phyloP scores from a whole-genome alignment of 2,329 filamentous ascomycete genomes.

The Penicillium sp. region DNA sequence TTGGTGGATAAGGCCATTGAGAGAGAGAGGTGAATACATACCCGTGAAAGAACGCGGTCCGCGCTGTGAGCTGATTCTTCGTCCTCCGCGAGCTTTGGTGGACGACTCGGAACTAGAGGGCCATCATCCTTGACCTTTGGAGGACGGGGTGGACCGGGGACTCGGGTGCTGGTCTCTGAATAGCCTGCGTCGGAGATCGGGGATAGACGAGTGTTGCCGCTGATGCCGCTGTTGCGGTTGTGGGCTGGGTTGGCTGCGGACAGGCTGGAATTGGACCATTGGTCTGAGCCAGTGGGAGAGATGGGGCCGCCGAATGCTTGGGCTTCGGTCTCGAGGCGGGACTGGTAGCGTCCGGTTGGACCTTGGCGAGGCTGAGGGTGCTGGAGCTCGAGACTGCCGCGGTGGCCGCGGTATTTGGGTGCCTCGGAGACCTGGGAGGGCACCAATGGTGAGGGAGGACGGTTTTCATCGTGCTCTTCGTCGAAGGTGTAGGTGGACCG shows the following conservation, averaged over 20 bases:
- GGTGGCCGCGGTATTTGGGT: conserved; percentile 63
- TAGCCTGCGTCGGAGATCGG: conserved; percentile 48
- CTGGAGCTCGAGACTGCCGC: conserved; percentile 60
- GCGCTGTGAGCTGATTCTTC: conserved; percentile 36
- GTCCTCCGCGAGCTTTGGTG: conserved; percentile 39
- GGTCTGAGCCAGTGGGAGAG: conserved; percentile 43
- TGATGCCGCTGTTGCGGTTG: conserved; percentile 37
- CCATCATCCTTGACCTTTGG: conserved; percentile 56
- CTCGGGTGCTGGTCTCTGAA: conserved; percentile 42
- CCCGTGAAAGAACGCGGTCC: conserved; percentile 42
- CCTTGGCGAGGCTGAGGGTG: conserved; percentile 63
- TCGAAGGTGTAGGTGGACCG: conserved; percentile 45
- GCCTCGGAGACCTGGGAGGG: conserved; percentile 56
- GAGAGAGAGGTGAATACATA: conserved; percentile 18
- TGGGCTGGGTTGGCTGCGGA: conserved; percentile 33
- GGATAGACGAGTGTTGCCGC: conserved; percentile 41
- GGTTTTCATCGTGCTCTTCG: conserved; percentile 41
- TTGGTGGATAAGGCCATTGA: too few species aligned
- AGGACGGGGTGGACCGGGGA: conserved; percentile 47
- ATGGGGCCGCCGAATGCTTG: conserved; percentile 48
- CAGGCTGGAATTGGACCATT: conserved; percentile 46
- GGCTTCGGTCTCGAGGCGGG: conserved; percentile 59
- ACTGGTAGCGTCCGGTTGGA: conserved; percentile 59
- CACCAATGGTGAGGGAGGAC: conserved; percentile 59
- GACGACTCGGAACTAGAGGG: conserved; percentile 54